Evolutionary conservation across 257 asterid genomes (phyloP).

Genomic region (Solanum appendiculatum): DNA sequence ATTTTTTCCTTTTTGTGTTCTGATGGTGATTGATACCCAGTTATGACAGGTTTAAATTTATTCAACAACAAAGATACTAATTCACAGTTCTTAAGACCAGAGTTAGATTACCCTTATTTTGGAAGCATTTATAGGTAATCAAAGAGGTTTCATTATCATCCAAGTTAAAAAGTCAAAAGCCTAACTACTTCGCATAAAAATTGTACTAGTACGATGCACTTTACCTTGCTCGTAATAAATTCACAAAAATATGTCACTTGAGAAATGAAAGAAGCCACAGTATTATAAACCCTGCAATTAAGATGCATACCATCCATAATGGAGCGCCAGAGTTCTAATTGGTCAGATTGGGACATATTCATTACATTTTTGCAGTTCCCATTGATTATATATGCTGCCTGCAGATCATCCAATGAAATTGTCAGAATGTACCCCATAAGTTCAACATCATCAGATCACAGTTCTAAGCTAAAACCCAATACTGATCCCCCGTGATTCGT

Average conservation of each 20-base stretch:
- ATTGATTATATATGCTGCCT: slow-evolving; percentile 87
- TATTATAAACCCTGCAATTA: neutral
- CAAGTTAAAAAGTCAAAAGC: neutral
- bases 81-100: neutral
- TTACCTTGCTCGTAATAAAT: slow-evolving; percentile 1
- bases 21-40: neutral
- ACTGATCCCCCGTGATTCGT: neutral
- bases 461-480: neutral
- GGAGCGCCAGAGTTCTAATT: slow-evolving; percentile 87
- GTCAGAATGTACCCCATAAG: neutral
- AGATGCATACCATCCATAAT: slow-evolving; percentile 57
- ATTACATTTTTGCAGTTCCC: slow-evolving; percentile 95
- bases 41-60: neutral
- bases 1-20: neutral
- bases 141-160: neutral
- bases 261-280: neutral
- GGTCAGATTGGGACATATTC: slow-evolving; percentile 95
- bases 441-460: neutral
- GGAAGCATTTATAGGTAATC: neutral
- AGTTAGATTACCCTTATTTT: neutral
- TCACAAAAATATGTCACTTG: neutral
- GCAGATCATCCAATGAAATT: slow-evolving; percentile 17
- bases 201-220: neutral
- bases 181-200: neutral
- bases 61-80: neutral